Percentiles rank a stretch among this genome's conserved stretches.
These are phyloP conservation scores for Microascus cirrosus DNA, from an alignment of 2,329 filamentous ascomycete species.

Conservation along the genomic window DNA sequence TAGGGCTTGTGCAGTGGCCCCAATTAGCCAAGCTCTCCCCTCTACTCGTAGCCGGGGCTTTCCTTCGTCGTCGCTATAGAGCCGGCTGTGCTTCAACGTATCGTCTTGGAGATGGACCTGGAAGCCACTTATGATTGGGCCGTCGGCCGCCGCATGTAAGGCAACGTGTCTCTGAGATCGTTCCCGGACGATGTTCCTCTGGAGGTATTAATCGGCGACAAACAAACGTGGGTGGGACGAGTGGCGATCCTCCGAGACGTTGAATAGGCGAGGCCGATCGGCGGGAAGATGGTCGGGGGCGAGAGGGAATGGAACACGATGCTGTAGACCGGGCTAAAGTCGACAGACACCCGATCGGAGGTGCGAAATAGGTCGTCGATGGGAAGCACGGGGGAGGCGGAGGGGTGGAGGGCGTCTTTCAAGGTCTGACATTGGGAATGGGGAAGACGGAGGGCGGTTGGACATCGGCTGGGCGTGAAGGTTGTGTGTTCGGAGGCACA, in stretches of 20 bases:
- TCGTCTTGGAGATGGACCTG: neutral
- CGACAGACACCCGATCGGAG: neutral
- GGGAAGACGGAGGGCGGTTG: too few species aligned
- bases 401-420: too few species aligned
- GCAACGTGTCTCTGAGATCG: neutral
- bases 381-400: neutral
- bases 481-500: too few species aligned
- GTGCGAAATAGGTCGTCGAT: neutral
- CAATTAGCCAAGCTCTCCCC: neutral
- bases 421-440: too few species aligned
- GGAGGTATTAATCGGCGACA: neutral
- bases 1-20: neutral
- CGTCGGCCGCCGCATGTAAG: neutral
- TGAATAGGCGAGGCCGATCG: neutral
- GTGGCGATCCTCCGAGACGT: neutral
- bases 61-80: neutral
- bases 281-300: neutral
- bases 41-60: neutral
- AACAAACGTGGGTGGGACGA: neutral
- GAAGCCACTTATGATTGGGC: neutral
- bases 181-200: neutral
- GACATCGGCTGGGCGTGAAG: too few species aligned
- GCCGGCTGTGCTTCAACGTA: neutral
- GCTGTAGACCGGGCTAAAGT: neutral
- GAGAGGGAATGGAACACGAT: neutral